Evolutionary conservation across 306 rosid species (phyloP), one percentile per base, ranked within the genome.

Genomic region (Trifolium subterraneum): DNA sequence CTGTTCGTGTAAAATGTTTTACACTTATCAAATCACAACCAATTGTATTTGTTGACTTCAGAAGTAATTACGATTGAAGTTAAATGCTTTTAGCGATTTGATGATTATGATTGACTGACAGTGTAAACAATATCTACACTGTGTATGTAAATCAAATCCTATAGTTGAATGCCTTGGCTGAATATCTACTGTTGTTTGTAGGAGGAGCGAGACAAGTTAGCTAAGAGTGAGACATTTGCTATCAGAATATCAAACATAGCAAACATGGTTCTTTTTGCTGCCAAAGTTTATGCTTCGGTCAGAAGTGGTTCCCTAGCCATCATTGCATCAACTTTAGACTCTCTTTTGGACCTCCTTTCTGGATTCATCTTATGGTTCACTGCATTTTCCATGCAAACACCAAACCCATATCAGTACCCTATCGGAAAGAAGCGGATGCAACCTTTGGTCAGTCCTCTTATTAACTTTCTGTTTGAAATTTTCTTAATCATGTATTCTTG

Each of bases 361-460:
- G 98, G 99, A 31, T 95, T 92, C 81, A 95, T 95, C 78, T 85
- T 95, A 76, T 95, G 99, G 99, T 95, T 92, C 85, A 95, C 99
- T 86, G 96, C 98, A 52, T 92, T 95, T 85, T 92, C 99, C 72
- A 95, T 95, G 98, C 96, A 95, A 85, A 95, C 97, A 25, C 99
- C 96, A 50, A 95, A 78, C 68, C 99, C 99, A 7, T 95, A 95
- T 84, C 98, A 89, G 81, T 95, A 95, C 67, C 98, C 99, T 55
- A 95, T 95, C 22, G 99, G 99, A 71, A 95, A 95, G 89, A 90
- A 81, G 78, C 88, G 99, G 66, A 92, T 95, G 99, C 99, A 90
- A 77, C 99, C 97, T 9, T 79, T 95, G 98, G 99, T 92, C 11
- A 71, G 93, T 78, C 64, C 58, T 87, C 71, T n/a, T 8, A 5